Evolutionary conservation across 495 filamentous ascomycete genomes (phyloP).

Genomic region (Penicillium steckii): DNA sequence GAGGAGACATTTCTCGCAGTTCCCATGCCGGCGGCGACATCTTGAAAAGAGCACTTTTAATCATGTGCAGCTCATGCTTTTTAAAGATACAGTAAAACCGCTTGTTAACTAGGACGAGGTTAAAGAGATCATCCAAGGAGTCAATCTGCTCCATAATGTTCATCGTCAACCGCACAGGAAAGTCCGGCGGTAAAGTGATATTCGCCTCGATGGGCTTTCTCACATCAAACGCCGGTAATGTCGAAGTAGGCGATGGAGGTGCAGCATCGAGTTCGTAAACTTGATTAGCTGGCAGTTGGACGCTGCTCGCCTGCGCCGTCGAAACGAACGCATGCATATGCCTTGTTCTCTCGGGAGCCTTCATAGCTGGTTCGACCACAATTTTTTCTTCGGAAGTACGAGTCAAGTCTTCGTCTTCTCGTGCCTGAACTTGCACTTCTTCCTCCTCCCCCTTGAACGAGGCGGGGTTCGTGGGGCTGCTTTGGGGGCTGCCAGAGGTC

Average conservation of each 20-base stretch:
- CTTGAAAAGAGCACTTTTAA: slow-evolving; percentile 52
- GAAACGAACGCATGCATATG: slow-evolving; percentile 12
- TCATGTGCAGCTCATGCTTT: slow-evolving; percentile 53
- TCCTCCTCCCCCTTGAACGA: not conserved
- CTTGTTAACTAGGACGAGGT: slow-evolving; percentile 52
- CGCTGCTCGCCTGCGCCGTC: slow-evolving; percentile 20
- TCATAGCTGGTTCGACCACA: slow-evolving; percentile 10
- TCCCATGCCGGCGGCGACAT: slow-evolving; percentile 67
- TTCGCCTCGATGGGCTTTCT: slow-evolving; percentile 5
- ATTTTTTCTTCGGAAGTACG: slow-evolving; percentile 24
- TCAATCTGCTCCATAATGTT: slow-evolving; percentile 49
- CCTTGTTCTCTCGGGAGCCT: slow-evolving; percentile 13
- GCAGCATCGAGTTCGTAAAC: slow-evolving; percentile 41
- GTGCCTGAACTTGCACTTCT: not conserved
- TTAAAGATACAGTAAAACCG: slow-evolving; percentile 64
- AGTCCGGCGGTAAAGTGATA: slow-evolving; percentile 32
- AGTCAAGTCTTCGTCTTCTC: not conserved
- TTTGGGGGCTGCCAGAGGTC: not conserved
- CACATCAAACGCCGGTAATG: slow-evolving; percentile 2
- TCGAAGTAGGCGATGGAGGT: slow-evolving; percentile 25
- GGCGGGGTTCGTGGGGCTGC: slow-evolving; percentile 3
- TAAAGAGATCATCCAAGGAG: slow-evolving; percentile 58
- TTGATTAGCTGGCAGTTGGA: slow-evolving; percentile 19
- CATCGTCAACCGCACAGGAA: slow-evolving; percentile 50
- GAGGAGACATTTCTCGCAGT: slow-evolving; percentile 60